These are phyloP conservation scores for Kodamaea laetipori DNA, from an alignment of 805 yeast genomes.

Conservation along the genomic window DNA sequence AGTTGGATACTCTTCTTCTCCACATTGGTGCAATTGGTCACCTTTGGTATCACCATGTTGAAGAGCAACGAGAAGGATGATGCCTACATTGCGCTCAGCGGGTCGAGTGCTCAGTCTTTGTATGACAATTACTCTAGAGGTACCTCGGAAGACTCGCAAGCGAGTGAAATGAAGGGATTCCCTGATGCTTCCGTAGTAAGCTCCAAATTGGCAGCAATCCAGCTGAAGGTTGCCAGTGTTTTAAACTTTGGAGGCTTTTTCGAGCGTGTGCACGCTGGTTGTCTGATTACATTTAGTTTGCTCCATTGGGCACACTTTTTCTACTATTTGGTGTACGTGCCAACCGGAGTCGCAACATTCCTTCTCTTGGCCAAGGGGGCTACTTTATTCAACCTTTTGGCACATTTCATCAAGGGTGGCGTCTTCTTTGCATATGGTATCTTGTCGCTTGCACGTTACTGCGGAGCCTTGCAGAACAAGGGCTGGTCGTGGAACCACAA, in stretches of 20 bases:
- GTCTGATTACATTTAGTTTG: slow-evolving; percentile 36
- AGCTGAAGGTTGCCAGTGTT: not conserved
- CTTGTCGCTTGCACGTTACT: slow-evolving; percentile 79
- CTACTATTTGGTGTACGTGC: slow-evolving; percentile 59
- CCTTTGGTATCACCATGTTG: slow-evolving; percentile 47
- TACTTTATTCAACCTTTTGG: slow-evolving; percentile 76
- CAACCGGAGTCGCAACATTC: slow-evolving; percentile 65
- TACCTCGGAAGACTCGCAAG: slow-evolving; percentile 7
- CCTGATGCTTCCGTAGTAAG: not conserved
- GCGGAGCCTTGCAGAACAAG: slow-evolving; percentile 71
- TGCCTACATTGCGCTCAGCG: slow-evolving; percentile 2
- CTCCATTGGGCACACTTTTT: slow-evolving; percentile 68
- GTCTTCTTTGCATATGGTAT: slow-evolving; percentile 79
- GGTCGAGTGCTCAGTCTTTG: slow-evolving; percentile 4
- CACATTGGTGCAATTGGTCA: slow-evolving; percentile 52
- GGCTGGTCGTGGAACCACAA: slow-evolving; percentile 91
- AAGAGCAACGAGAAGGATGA: slow-evolving; percentile 40
- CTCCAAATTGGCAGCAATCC: slow-evolving; percentile 1
- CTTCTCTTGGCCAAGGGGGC: slow-evolving; percentile 66
- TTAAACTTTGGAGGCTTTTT: slow-evolving; percentile 1
- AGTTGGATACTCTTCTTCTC: slow-evolving; percentile 59
- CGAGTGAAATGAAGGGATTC: slow-evolving; percentile 1
- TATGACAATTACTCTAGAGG: slow-evolving; percentile 7
- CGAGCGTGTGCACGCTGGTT: not conserved
- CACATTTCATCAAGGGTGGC: slow-evolving; percentile 96